These are phyloP conservation scores for Populus hybrid DNA, from an alignment of 441 rosid species.

Conservation along the genomic window DNA sequence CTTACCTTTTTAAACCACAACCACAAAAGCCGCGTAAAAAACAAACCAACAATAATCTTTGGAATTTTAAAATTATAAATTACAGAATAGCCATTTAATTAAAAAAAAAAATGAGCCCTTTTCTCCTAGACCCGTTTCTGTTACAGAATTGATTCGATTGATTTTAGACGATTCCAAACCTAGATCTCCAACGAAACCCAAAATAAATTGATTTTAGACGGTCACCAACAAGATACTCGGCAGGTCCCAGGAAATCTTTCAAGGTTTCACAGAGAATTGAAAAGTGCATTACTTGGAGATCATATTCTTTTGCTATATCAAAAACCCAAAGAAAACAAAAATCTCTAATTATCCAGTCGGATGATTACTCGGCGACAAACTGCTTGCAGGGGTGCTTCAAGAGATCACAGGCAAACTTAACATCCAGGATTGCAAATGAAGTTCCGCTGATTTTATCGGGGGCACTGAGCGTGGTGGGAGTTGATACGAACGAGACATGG, in stretches of 20 bases:
- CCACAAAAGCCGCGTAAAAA: too few species aligned
- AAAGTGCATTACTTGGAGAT: slow-evolving; percentile 14
- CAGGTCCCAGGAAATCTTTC: neutral
- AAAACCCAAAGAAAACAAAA: slow-evolving; percentile 14
- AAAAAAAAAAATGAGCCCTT: too few species aligned
- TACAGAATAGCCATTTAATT: too few species aligned
- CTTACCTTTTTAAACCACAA: too few species aligned
- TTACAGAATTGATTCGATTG: too few species aligned
- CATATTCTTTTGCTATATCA: slow-evolving; percentile 17
- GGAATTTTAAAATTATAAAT: too few species aligned
- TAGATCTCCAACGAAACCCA: too few species aligned
- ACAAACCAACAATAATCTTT: too few species aligned
- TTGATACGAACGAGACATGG: slow-evolving; percentile 29
- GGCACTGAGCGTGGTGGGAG: slow-evolving; percentile 21
- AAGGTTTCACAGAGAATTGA: slow-evolving; percentile 14
- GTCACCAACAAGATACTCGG: slow-evolving; percentile 2
- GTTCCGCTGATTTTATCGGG: neutral
- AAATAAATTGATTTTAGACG: too few species aligned
- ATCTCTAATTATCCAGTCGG: slow-evolving; percentile 26
- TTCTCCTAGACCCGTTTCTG: too few species aligned
- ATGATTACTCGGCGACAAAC: slow-evolving; percentile 8
- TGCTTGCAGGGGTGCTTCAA: slow-evolving; percentile 22
- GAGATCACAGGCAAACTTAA: slow-evolving; percentile 22
- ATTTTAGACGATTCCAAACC: too few species aligned
- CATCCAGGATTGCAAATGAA: slow-evolving; percentile 3